Base-by-base conservation (phyloP, 495 filamentous ascomycete genomes). In the Podospora pseudopauciseta region DNA sequence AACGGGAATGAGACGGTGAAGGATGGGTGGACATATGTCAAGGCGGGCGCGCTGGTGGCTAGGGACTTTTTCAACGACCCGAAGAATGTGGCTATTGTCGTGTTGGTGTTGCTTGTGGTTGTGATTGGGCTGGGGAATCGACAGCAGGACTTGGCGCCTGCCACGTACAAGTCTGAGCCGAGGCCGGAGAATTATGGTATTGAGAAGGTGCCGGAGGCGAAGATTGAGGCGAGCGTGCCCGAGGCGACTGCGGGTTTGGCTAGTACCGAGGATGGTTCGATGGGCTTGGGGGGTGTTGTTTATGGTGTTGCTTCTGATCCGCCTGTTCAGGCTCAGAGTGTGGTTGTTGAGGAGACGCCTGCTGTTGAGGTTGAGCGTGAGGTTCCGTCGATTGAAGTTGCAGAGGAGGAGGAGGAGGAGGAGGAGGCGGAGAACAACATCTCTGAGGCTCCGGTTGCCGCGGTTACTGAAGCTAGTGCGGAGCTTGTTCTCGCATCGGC, bases 71-170 rank as follows among this genome's bases (percentile, higher is more conserved):
- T 90, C 44, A 81, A 84, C 54, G 92, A 96, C 73, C 81, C 82
- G 60, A 87, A 88, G 71, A 96, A 96, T 72, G 78, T 94, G 1
- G 81, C 84, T 4, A 90, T 96, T 59, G 79, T 84, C 1, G 66
- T 89, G 3, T 81, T 94, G 28, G 86, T 86, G 66, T 34, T 88
- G 6, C 74, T 92, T 13, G 80, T 91, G 11, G 73, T 87, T 1
- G 76, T 89, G n/a, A 79, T 66, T 19, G 28, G 55, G 53, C 55
- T 66, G 58, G 64, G 55, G n/a, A 28, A 55, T 7, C 54, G 64
- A 5, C 18, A 65, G 19, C 44, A 55, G 39, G 64, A 69, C 28
- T 60, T 64, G 18, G 30, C 66, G 44, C 60, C 62, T 2, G 65
- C 65, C 32, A 53, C 28, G 23, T 27, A 61, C 63, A 9, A 49